Evolutionary conservation across 75 land plant species (phyloP), one percentile per base, ranked within the genome.

Genomic region (Cunninghamia lanceolata): DNA sequence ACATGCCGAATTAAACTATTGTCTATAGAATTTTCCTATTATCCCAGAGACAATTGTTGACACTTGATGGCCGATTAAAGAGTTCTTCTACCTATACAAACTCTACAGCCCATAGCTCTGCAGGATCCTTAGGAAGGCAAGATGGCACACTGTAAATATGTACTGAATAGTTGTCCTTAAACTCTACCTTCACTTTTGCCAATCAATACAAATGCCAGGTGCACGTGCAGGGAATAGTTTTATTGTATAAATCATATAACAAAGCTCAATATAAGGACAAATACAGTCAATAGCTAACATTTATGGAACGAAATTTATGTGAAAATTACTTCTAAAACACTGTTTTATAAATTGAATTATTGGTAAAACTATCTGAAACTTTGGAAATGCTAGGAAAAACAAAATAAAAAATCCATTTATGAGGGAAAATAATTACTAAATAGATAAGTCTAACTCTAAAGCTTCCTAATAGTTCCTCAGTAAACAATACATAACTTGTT

Each of bases 121-220:
- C 96, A 84, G 96, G 93, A 88, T 98, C 98, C 78, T 94, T 93
- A 35, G 98, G 99, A 73, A 96, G 86, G 84, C 87, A 91, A 39
- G 95, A 89, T 90, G 96, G 99, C 19, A 98, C 93, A 90, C 99
- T 95, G 53, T 98, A 98, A 14, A 98, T 93, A 86, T 95, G 96
- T 78, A 92, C 85, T 70, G 96, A 94, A 87, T 90, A 88, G 77
- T 77, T 50, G 21, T 88, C 96, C 80, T 91, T 87, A 88, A 95
- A 91, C 38, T 89, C 90, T 79, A 86, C 83, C 85, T 90, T 95
- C 28, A 87, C 92, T 59, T 93, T 98, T 98, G 95, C 87, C 87
- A 42, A 74, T 43, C 52, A 88, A 78, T 11, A 36, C 38, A 77
- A 42, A 68, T 34, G 15, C 34, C 36, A 71, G 36, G 36, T 34